A percentile compares a stretch with the other conserved stretches of the same genome.
These are phyloP conservation scores for Trichoderma cornu-damae DNA, from an alignment of 2,329 filamentous ascomycete genomes.

Conservation along the genomic window DNA sequence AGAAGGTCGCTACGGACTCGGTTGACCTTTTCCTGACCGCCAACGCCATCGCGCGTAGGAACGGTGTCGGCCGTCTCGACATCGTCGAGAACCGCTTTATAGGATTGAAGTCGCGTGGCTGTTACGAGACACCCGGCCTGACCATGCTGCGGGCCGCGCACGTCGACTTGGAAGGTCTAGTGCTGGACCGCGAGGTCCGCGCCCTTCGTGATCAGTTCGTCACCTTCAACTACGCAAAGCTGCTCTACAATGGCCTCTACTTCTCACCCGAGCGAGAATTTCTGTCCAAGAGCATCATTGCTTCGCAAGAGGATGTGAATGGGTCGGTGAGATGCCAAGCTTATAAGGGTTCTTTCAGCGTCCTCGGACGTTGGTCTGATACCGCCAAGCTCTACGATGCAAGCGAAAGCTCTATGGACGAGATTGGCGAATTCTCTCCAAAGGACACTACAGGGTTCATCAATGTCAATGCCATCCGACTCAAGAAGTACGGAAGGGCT, in stretches of 20 bases:
- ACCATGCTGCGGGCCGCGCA: neutral
- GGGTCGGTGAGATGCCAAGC: neutral
- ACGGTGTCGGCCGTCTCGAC: neutral
- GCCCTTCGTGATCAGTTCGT: neutral
- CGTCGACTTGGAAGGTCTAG: neutral
- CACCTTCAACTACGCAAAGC: neutral
- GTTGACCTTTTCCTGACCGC: neutral
- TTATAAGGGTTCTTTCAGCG: neutral
- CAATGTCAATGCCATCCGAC: neutral
- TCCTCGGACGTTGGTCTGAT: neutral
- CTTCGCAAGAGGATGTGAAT: neutral
- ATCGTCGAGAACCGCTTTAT: constrained; percentile 4
- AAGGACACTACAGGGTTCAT: constrained; percentile 1
- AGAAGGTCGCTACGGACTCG: neutral
- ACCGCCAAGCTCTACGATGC: neutral
- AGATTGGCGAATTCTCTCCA: constrained; percentile 4
- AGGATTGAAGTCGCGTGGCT: neutral
- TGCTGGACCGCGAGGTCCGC: neutral
- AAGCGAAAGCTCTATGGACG: constrained; percentile 1
- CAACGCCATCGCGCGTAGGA: neutral
- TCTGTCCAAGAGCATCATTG: neutral
- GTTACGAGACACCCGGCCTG: neutral
- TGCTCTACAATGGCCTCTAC: neutral
- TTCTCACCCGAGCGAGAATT: neutral
- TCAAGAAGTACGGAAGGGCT: constrained; percentile 1